phyloP scores from a whole-genome alignment of 208 protist genomes.

The Leishmania mexicana region DNA sequence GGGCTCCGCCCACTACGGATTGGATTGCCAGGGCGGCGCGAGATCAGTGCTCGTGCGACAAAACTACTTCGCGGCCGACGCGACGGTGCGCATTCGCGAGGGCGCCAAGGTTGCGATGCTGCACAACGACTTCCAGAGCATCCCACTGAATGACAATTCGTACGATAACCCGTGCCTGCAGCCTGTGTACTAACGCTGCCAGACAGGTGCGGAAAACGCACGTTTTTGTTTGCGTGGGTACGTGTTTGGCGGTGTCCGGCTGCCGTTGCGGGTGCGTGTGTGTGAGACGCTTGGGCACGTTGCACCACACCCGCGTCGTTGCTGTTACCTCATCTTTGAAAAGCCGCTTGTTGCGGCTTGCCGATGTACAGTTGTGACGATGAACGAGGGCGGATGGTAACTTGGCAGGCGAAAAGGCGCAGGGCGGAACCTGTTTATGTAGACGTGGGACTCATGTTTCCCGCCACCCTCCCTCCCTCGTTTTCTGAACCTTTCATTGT shows the following conservation, averaged over 20 bases:
- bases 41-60: slow-evolving; percentile 49
- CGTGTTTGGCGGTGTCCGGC: background rate
- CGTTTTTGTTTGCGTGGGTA: background rate
- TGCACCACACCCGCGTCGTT: background rate
- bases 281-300: background rate
- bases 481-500: background rate
- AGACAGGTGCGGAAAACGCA: background rate
- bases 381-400: background rate
- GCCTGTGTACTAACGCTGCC: slow-evolving; percentile 52
- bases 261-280: background rate
- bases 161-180: slow-evolving; percentile 69
- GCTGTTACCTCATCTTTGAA: background rate
- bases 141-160: slow-evolving; percentile 62
- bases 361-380: slow-evolving; percentile 5
- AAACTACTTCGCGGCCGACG: slow-evolving; percentile 62
- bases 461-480: background rate
- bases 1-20: slow-evolving; percentile 80
- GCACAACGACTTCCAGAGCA: slow-evolving; percentile 63
- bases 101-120: slow-evolving; percentile 54
- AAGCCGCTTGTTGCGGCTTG: background rate
- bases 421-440: background rate
- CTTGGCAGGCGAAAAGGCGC: background rate
- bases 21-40: slow-evolving; percentile 63
- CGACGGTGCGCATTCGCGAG: slow-evolving; percentile 64
- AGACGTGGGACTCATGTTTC: background rate